Base-by-base conservation (phyloP, 2,329 filamentous ascomycete genomes). In the Ceratocystis papillata region DNA sequence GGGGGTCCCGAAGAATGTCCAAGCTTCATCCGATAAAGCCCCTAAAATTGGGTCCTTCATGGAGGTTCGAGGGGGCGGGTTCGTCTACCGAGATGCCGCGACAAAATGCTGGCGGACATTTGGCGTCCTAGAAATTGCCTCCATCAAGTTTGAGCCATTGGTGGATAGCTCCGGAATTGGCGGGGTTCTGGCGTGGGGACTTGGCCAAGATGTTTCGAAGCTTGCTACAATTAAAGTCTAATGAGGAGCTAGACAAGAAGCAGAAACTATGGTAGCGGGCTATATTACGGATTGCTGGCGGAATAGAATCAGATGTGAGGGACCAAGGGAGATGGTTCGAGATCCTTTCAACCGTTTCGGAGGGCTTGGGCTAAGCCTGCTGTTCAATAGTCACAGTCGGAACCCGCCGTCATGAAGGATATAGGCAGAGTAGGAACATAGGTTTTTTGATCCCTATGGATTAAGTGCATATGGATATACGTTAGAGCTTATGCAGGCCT, bases 151-250 rank as follows among this genome's bases (percentile, higher is more conserved):
- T 67, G 75, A 79, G 2, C 73, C 80, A 3, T 79, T 91, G 45
- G 78, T 89, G 2, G 75, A 78, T 37, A 76, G 77, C 41, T 79
- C 81, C 71, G 74, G 76, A 0, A 73, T 90, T 0, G 87, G 87
- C 1, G 88, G 88, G 17, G 83, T 88, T 3, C 89, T 90, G 79
- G 87, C 87, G 0, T 90, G 87, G 87, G 87, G 85, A 22, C 71
- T 90, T 67, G 87, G 86, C 1, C 87, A 90, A 74, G 87, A 90
- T 67, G 80, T 77, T 1, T 76, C 77, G 0, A 65, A 70, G 2
- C 82, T 78, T 67, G 69, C 72, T 22, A 78, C 78, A 65, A 72
- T 81, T 10, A 69, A 69, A 44, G 76, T 76, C 68, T 28, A 65
- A 69, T 15, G 12, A 46, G 63, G 67, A 67, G 65, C 44, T 69